These are phyloP conservation scores for Bryoglossum gracile DNA, from an alignment of 495 filamentous ascomycete species.

Conservation along the genomic window DNA sequence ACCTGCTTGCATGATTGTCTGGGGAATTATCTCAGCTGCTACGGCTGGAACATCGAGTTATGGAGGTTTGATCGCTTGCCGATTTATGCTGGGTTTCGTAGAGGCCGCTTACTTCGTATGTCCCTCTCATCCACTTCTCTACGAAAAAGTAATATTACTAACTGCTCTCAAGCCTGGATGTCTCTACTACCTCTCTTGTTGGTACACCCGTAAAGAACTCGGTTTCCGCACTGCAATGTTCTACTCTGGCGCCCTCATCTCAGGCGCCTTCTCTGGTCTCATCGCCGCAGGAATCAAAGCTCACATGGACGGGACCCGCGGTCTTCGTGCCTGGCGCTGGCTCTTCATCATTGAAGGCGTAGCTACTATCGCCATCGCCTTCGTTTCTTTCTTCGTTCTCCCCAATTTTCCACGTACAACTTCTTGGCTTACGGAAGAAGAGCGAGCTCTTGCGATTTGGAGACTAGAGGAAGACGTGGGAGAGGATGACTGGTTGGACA, in stretches of 20 bases:
- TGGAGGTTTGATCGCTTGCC: constrained; percentile 53
- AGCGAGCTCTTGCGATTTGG: constrained; percentile 61
- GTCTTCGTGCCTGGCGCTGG: constrained; percentile 50
- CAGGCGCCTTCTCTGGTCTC: constrained; percentile 57
- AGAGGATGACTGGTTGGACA: constrained; percentile 63
- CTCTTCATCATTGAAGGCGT: constrained; percentile 75
- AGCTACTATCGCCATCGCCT: constrained; percentile 40
- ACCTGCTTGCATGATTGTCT: constrained; percentile 55
- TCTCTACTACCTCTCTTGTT: constrained; percentile 44
- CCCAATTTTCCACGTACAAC: constrained; percentile 80
- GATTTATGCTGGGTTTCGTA: constrained; percentile 66
- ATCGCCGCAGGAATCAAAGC: constrained; percentile 50
- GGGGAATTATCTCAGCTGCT: constrained; percentile 63
- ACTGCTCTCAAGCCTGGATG: constrained; percentile 37
- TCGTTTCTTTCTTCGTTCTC: constrained; percentile 51
- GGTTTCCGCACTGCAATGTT: constrained; percentile 49
- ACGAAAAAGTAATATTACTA: constrained; percentile 34
- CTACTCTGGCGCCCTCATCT: constrained; percentile 55
- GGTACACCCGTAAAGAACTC: constrained; percentile 49
- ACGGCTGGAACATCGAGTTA: constrained; percentile 53
- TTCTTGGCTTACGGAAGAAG: constrained; percentile 61
- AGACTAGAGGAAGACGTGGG: constrained; percentile 73
- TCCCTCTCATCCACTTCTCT: constrained; percentile 25
- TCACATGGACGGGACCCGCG: constrained; percentile 40
- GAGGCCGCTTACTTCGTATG: constrained; percentile 43